phyloP scores from a whole-genome alignment of 371 early-diverging fungal genomes.

The Saksenaea oblongispora region DNA sequence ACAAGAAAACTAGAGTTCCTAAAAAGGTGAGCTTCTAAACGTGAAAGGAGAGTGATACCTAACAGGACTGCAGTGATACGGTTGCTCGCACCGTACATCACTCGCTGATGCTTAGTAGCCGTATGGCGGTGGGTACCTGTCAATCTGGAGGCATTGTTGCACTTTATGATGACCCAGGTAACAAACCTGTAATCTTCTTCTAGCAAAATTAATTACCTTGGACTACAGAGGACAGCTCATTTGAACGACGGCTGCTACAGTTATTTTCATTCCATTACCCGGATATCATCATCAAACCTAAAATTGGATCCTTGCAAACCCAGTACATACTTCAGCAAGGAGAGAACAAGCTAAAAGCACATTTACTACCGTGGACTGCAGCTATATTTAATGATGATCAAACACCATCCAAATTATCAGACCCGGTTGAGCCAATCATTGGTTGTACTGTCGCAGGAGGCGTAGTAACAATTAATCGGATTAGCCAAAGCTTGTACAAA shows the following conservation, averaged over 20 bases:
- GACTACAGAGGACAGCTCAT: conserved; percentile 17
- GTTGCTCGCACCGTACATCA: conserved; percentile 30
- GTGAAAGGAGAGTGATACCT: no score
- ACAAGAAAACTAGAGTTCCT: conserved; percentile 20
- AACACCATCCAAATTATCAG: not conserved
- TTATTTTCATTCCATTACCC: conserved; percentile 38
- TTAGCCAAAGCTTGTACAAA: conserved; percentile 15
- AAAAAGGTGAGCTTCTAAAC: conserved; percentile 28
- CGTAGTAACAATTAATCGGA: conserved; percentile 26
- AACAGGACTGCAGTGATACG: conserved; percentile 27
- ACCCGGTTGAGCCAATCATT: conserved; percentile 24
- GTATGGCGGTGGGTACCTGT: conserved; percentile 25
- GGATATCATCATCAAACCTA: conserved; percentile 33
- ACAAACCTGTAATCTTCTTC: not conserved
- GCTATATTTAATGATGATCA: not conserved
- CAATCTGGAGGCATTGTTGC: conserved; percentile 37
- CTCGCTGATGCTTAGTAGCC: conserved; percentile 20
- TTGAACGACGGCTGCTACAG: conserved; percentile 24
- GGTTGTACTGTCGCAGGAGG: conserved; percentile 35
- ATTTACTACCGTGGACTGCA: conserved; percentile 28
- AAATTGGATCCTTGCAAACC: conserved; percentile 19
- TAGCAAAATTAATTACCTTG: not conserved
- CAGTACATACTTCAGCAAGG: conserved; percentile 8
- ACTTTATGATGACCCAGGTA: conserved; percentile 28
- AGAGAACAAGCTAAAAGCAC: not conserved